A percentile compares a stretch with the other conserved stretches of the same genome.
Evolutionary conservation across 768 basidiomycete genomes (phyloP).

Genomic region (Neoboletus subvelutipes): DNA sequence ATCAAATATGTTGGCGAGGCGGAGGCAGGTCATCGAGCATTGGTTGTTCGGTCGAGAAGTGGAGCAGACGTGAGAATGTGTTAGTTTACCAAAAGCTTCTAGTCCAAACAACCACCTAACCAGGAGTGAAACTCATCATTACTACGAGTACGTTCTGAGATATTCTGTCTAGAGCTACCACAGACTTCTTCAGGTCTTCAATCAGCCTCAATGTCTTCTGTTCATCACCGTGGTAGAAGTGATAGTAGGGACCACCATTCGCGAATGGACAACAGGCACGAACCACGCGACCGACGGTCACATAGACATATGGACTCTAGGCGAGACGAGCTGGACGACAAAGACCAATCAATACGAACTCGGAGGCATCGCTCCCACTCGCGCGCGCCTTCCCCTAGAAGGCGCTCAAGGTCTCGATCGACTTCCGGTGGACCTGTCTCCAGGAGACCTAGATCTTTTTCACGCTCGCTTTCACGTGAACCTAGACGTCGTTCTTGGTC

Average conservation of each 20-base stretch:
- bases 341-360: constrained; percentile 3
- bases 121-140: neutral
- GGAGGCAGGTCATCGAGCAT: constrained; percentile 11
- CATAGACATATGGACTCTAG: constrained; percentile 15
- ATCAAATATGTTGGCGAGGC: constrained; percentile 13
- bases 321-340: constrained; percentile 9
- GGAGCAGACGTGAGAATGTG: constrained; percentile 13
- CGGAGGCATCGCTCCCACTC: constrained; percentile 21
- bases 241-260: constrained; percentile 18
- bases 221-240: constrained; percentile 23
- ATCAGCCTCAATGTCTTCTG: constrained; percentile 20
- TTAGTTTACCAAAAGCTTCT: constrained; percentile 30
- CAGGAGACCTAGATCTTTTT: constrained; percentile 18
- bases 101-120: constrained; percentile 27
- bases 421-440: constrained; percentile 18
- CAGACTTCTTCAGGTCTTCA: neutral
- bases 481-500: constrained; percentile 37
- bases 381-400: constrained; percentile 20
- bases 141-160: neutral
- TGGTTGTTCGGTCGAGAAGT: constrained; percentile 23
- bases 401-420: constrained; percentile 29
- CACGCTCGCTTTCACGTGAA: constrained; percentile 30
- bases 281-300: constrained; percentile 20
- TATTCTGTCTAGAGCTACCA: neutral
- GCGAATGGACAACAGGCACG: constrained; percentile 15